phyloP scores from a whole-genome alignment of 2,329 filamentous ascomycete species.

The Penicillium sp. region DNA sequence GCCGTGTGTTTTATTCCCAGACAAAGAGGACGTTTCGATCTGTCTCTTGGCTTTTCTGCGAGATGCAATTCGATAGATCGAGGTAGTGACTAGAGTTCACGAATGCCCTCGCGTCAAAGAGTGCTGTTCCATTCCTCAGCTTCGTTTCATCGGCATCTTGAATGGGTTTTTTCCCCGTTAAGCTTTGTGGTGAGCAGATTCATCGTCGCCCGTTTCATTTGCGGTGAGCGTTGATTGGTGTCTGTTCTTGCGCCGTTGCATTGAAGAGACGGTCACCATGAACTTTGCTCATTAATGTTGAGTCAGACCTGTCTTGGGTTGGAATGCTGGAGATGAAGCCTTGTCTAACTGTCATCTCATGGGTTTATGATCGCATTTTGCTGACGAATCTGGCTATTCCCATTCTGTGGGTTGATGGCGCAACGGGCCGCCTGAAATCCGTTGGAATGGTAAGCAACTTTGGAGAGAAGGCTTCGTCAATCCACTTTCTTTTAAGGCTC shows the following conservation, averaged over 20 bases:
- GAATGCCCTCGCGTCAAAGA: neutral
- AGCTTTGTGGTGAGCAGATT: constrained; percentile 4
- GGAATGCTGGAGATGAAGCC: constrained; percentile 1
- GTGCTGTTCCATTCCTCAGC: neutral
- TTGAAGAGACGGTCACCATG: constrained; percentile 9
- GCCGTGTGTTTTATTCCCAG: constrained; percentile 2
- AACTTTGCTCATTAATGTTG: constrained; percentile 6
- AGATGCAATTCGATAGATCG: neutral
- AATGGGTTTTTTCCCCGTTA: neutral
- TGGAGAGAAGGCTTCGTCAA: neutral
- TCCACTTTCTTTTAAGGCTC: neutral
- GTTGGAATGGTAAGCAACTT: neutral
- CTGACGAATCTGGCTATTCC: constrained; percentile 8
- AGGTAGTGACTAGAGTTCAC: neutral
- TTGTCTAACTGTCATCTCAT: constrained; percentile 10
- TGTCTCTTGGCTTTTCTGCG: neutral
- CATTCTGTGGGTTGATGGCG: neutral
- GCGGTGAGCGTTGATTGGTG: neutral
- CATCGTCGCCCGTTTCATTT: neutral
- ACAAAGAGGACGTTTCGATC: constrained; percentile 11
- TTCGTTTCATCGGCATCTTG: constrained; percentile 1
- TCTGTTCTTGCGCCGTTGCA: constrained; percentile 21
- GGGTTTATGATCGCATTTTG: neutral
- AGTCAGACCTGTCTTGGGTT: neutral
- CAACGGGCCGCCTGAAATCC: neutral